phyloP scores from a whole-genome alignment of 495 filamentous ascomycete genomes.

The Apodospora peruviana region DNA sequence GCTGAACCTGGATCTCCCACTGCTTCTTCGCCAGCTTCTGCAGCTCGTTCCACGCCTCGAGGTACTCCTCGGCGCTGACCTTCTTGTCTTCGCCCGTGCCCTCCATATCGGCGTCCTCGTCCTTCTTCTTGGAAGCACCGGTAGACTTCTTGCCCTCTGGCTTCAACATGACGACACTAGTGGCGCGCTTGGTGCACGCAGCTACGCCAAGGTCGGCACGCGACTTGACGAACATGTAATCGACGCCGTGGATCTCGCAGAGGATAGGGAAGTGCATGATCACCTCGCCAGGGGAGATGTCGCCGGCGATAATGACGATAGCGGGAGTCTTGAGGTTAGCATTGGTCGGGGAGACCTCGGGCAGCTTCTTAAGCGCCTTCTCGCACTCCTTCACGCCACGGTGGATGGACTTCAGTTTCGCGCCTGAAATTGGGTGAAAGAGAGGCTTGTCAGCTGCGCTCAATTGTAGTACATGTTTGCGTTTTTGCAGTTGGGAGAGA shows the following conservation, averaged over 20 bases:
- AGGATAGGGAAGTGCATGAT: constrained; percentile 95
- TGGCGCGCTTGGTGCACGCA: constrained; percentile 88
- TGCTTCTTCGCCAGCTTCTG: constrained; percentile 72
- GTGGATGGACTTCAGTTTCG: constrained; percentile 87
- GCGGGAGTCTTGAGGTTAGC: constrained; percentile 51
- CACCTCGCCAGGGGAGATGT: constrained; percentile 96
- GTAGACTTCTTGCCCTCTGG: constrained; percentile 52
- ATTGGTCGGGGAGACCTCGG: constrained; percentile 50
- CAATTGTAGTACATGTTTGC: too few relatives aligned
- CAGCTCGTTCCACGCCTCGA: constrained; percentile 65
- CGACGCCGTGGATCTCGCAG: constrained; percentile 94
- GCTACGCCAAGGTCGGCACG: constrained; percentile 88
- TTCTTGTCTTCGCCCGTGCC: constrained; percentile 39
- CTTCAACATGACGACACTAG: constrained; percentile 85
- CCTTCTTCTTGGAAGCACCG: constrained; percentile 35
- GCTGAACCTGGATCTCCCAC: constrained; percentile 27
- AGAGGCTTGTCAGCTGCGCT: neutral
- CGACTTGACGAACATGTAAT: constrained; percentile 84
- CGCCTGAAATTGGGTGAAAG: constrained; percentile 50
- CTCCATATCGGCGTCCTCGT: constrained; percentile 37
- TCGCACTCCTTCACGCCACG: constrained; percentile 98
- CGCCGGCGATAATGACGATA: constrained; percentile 87
- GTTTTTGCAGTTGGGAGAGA: too few relatives aligned
- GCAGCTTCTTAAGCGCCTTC: constrained; percentile 89
- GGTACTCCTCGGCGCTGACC: constrained; percentile 59